Percentiles rank a stretch among this genome's conserved stretches.
Conservation (phyloP, 495 filamentous ascomycete species). For the Aspergillus wentii region DNA sequence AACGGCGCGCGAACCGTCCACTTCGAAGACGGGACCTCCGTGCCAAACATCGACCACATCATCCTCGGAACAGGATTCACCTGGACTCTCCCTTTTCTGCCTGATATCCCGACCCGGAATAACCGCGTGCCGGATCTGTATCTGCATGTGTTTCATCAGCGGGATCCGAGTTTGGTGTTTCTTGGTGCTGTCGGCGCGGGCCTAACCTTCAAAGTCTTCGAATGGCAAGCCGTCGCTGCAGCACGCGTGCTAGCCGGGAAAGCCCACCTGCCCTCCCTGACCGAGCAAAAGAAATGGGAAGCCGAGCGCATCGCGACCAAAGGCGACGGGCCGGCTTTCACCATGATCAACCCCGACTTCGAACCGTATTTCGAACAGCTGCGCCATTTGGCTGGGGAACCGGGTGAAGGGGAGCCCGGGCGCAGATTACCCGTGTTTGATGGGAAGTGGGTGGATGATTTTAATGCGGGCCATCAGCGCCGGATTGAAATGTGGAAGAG, state of each 20-base stretch:
- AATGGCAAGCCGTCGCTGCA: conserved; percentile 56
- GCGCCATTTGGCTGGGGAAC: conserved; percentile 42
- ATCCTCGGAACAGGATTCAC: conserved; percentile 55
- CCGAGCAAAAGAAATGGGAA: conserved; percentile 50
- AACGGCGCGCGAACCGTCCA: conserved; percentile 31
- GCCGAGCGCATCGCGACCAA: conserved; percentile 38
- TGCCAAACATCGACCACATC: conserved; percentile 48
- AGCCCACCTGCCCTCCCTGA: conserved; percentile 32
- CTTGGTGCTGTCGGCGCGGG: conserved; percentile 43
- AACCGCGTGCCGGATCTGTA: conserved; percentile 53
- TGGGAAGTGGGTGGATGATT: conserved; percentile 43
- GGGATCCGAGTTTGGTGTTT: conserved; percentile 32
- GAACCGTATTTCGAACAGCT: conserved; percentile 51
- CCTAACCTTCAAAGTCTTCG: conserved; percentile 55
- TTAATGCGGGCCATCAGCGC: conserved; percentile 41
- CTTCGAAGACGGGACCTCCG: conserved; percentile 44
- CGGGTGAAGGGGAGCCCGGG: conserved; percentile 24
- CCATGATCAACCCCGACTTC: conserved; percentile 48
- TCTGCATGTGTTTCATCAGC: conserved; percentile 49
- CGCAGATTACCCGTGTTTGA: conserved; percentile 42
- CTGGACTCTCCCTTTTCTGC: conserved; percentile 52
- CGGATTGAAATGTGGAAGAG: conserved; percentile 47
- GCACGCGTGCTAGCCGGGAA: conserved; percentile 53
- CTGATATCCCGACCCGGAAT: conserved; percentile 41
- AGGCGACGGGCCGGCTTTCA: conserved; percentile 47